These are phyloP conservation scores for Serendipita sp. DNA, from an alignment of 1,284 basidiomycete species.

Conservation along the genomic window DNA sequence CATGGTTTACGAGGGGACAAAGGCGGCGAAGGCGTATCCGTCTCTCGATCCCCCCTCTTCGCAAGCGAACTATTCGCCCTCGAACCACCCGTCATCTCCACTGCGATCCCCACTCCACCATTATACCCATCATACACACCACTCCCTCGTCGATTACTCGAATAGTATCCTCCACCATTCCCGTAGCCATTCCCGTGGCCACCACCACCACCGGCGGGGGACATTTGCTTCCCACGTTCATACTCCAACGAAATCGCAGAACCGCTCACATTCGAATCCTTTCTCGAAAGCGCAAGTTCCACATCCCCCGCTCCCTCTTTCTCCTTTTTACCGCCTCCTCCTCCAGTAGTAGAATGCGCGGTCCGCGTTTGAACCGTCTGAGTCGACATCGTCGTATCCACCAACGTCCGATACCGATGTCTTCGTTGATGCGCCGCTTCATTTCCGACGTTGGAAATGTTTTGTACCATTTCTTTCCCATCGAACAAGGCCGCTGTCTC, in stretches of 20 bases:
- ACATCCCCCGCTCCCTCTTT: not conserved
- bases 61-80: too few relatives aligned
- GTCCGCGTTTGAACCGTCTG: conserved; percentile 8
- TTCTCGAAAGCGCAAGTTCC: not conserved
- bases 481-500: conserved; percentile 50
- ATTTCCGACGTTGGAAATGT: conserved; percentile 8
- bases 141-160: too few relatives aligned
- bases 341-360: not conserved
- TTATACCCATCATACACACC: too few relatives aligned
- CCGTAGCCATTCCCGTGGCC: too few relatives aligned
- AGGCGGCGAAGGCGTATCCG: too few relatives aligned
- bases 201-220: not conserved
- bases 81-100: too few relatives aligned
- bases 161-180: too few relatives aligned
- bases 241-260: not conserved
- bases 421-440: conserved; percentile 11
- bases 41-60: too few relatives aligned
- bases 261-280: not conserved
- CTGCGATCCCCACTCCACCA: too few relatives aligned
- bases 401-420: conserved; percentile 10
- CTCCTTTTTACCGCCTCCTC: not conserved
- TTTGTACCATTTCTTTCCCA: conserved; percentile 25
- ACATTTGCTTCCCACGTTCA: not conserved
- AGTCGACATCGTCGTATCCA: conserved; percentile 8
- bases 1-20: too few relatives aligned